These are phyloP conservation scores for Fusarium floridanum DNA, from an alignment of 2,329 filamentous ascomycete species.

Conservation along the genomic window DNA sequence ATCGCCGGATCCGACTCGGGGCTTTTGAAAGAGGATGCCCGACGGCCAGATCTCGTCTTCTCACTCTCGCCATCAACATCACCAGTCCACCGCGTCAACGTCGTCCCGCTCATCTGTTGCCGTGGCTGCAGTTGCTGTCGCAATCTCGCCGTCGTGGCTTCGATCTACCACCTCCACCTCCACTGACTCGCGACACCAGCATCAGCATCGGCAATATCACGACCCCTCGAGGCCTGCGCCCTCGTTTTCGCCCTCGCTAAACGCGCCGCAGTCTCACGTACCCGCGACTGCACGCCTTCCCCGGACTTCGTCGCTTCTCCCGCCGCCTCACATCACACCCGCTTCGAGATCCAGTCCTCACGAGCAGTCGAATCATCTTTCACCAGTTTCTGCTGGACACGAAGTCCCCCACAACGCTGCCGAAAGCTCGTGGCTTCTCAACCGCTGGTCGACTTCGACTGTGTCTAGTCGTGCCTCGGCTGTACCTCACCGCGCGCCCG, in stretches of 20 bases:
- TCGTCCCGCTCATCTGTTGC: conserved; percentile 32
- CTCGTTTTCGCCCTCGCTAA: conserved; percentile 32
- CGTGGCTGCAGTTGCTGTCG: conserved; percentile 35
- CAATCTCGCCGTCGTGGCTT: conserved; percentile 41
- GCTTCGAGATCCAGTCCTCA: conserved; percentile 34
- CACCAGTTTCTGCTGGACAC: conserved; percentile 27
- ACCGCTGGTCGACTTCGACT: conserved; percentile 68
- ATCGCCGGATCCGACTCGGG: conserved; percentile 39
- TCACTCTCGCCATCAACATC: conserved; percentile 20
- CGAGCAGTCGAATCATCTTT: conserved; percentile 36
- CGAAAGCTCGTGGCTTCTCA: conserved; percentile 62
- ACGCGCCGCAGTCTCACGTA: conserved; percentile 42
- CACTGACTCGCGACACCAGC: conserved; percentile 38
- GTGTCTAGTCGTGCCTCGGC: conserved; percentile 61
- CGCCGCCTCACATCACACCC: conserved; percentile 51
- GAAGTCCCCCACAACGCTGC: conserved; percentile 50
- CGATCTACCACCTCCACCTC: conserved; percentile 27
- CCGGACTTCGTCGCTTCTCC: conserved; percentile 60
- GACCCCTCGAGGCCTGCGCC: conserved; percentile 35
- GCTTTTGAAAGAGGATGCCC: conserved; percentile 45
- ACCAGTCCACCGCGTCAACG: conserved; percentile 38
- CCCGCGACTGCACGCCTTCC: conserved; percentile 52
- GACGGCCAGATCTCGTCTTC: conserved; percentile 40
- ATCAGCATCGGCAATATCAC: conserved; percentile 29
- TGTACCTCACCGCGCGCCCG: conserved; percentile 49